These are phyloP conservation scores for Colletotrichum truncatum DNA, from an alignment of 2,329 filamentous ascomycete genomes.

Conservation along the genomic window DNA sequence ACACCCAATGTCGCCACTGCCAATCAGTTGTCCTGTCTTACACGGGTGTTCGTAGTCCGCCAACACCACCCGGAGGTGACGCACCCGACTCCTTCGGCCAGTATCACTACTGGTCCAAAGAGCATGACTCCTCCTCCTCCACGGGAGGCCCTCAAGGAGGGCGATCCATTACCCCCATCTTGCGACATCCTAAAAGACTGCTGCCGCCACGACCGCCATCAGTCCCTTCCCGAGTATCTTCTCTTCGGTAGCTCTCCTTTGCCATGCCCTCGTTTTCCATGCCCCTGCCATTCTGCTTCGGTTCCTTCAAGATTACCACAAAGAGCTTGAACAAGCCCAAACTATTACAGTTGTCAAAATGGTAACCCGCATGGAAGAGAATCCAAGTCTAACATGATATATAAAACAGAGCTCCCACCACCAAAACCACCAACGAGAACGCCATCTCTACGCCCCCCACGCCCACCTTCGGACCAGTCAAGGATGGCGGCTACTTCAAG, in stretches of 20 bases:
- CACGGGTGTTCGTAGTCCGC: constrained; percentile 30
- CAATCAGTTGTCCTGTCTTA: constrained; percentile 29
- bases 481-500: constrained; percentile 24
- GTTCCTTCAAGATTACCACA: not conserved
- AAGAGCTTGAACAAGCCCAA: not conserved
- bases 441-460: constrained; percentile 20
- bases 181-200: constrained; percentile 25
- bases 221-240: constrained; percentile 22
- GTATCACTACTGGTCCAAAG: constrained; percentile 6
- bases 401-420: constrained; percentile 18
- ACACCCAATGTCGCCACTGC: constrained; percentile 17
- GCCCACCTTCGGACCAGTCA: constrained; percentile 25
- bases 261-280: constrained; percentile 5
- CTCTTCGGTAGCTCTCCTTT: constrained; percentile 25
- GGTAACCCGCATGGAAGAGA: not conserved
- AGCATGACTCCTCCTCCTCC: constrained; percentile 12
- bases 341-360: constrained; percentile 4
- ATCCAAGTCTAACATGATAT: not conserved
- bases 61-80: constrained; percentile 24
- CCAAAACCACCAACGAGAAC: constrained; percentile 28
- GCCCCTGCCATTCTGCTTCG: constrained; percentile 16
- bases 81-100: constrained; percentile 21
- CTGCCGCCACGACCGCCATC: constrained; percentile 15
- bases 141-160: constrained; percentile 24
- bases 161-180: constrained; percentile 6